A percentile compares a stretch with the other conserved stretches of the same genome.
Conservation (phyloP, 176 grass and related monocot genomes). For the Coix lacrymajobi region DNA sequence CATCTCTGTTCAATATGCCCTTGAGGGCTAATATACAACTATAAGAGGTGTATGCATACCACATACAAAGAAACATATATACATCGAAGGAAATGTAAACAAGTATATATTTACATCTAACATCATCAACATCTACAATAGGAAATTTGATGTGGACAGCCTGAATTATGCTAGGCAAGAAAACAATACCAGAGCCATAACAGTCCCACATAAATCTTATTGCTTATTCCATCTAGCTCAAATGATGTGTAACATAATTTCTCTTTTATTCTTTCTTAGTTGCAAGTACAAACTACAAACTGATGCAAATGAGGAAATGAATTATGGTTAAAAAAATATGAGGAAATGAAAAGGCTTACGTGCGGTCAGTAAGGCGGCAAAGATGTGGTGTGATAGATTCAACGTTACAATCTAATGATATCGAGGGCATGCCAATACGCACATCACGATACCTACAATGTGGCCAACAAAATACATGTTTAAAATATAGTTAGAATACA, state of each 20-base stretch:
- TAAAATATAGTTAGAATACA: not conserved
- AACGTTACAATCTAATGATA: slow-evolving; percentile 20
- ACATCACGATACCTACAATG: not conserved
- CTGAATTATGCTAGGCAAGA: not conserved
- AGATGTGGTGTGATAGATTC: slow-evolving; percentile 54
- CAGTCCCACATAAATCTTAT: not conserved
- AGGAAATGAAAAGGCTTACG: slow-evolving; percentile 30
- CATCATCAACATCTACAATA: not conserved
- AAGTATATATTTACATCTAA: too few species aligned
- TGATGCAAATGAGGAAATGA: not conserved
- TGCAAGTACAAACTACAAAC: not conserved
- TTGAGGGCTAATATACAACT: too few species aligned
- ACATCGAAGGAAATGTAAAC: too few species aligned
- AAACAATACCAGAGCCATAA: not conserved
- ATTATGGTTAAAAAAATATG: too few species aligned
- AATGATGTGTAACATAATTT: not conserved
- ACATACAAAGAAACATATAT: too few species aligned
- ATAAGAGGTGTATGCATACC: too few species aligned
- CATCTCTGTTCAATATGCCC: too few species aligned
- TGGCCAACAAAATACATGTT: not conserved
- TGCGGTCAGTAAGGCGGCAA: slow-evolving; percentile 86
- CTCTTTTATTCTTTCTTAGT: not conserved
- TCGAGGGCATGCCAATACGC: slow-evolving; percentile 36
- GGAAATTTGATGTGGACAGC: not conserved
- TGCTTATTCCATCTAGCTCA: not conserved